Conservation (phyloP, 495 filamentous ascomycete genomes). For the Aspergillus leporis region DNA sequence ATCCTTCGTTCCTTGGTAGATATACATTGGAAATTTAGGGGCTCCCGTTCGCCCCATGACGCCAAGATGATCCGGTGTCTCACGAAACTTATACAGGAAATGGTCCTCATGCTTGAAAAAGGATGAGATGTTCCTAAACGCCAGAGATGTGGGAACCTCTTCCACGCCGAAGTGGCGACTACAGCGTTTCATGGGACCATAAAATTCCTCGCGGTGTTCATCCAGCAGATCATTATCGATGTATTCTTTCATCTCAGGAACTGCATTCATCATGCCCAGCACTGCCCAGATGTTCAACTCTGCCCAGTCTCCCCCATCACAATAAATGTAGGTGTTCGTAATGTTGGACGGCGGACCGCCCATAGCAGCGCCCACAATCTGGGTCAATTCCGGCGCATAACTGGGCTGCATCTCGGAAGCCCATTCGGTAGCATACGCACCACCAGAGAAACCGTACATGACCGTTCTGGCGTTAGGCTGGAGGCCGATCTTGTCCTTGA, state of each 20-base stretch:
- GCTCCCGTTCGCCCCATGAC: neutral
- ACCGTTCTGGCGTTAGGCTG: constrained; percentile 21
- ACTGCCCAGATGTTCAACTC: constrained; percentile 8
- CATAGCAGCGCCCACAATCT: constrained; percentile 9
- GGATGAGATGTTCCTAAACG: neutral
- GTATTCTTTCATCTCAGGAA: constrained; percentile 9
- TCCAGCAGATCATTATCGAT: neutral
- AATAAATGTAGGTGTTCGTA: neutral
- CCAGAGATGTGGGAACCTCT: neutral
- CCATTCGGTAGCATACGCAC: constrained; percentile 46
- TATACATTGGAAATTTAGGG: neutral
- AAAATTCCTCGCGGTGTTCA: neutral
- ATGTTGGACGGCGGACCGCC: constrained; percentile 9
- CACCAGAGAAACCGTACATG: constrained; percentile 53
- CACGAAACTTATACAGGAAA: neutral
- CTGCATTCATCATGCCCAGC: constrained; percentile 13
- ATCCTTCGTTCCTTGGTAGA: constrained; percentile 3
- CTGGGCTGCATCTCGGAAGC: constrained; percentile 42
- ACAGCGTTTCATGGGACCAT: neutral
- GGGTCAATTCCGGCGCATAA: constrained; percentile 45
- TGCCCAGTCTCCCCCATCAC: neutral
- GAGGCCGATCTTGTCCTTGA: constrained; percentile 3
- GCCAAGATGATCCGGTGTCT: neutral
- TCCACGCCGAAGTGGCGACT: neutral
- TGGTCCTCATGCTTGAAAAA: neutral